phyloP scores from a whole-genome alignment of 331 rosid species.

The Telfairia occidentalis region DNA sequence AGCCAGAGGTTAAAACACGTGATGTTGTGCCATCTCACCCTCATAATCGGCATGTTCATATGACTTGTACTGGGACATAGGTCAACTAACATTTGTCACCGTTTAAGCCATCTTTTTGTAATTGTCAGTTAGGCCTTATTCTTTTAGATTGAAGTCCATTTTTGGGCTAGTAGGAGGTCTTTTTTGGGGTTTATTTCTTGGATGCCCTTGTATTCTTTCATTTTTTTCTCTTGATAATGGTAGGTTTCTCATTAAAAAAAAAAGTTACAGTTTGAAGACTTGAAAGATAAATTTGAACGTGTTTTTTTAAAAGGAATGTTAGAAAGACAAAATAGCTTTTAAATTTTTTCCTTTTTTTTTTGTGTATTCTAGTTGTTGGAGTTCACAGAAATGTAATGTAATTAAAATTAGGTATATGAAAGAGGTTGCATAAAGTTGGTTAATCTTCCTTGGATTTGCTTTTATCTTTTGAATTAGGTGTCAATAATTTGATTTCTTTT shows the following conservation, averaged over 20 bases:
- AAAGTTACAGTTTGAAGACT: neutral
- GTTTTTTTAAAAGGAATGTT: neutral
- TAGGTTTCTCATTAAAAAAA: too few relatives aligned
- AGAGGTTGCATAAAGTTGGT: neutral
- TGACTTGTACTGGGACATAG: neutral
- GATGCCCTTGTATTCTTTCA: too few relatives aligned
- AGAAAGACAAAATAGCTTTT: neutral
- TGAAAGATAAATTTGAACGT: neutral
- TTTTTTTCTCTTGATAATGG: too few relatives aligned
- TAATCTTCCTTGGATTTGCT: neutral
- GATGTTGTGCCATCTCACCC: neutral
- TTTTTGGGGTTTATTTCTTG: too few relatives aligned
- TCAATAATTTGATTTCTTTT: conserved; percentile 14
- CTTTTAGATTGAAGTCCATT: too few relatives aligned
- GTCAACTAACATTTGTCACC: neutral
- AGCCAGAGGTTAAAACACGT: neutral
- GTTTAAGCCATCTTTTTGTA: too few relatives aligned
- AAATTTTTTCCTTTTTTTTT: neutral
- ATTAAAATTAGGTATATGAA: neutral
- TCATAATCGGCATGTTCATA: neutral
- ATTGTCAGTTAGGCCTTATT: too few relatives aligned
- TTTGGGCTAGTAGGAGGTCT: too few relatives aligned
- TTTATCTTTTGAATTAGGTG: neutral
- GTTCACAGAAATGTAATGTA: neutral
- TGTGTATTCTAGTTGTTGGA: neutral